phyloP scores from a whole-genome alignment of 1,284 basidiomycete species.

The Naganishia sp. region DNA sequence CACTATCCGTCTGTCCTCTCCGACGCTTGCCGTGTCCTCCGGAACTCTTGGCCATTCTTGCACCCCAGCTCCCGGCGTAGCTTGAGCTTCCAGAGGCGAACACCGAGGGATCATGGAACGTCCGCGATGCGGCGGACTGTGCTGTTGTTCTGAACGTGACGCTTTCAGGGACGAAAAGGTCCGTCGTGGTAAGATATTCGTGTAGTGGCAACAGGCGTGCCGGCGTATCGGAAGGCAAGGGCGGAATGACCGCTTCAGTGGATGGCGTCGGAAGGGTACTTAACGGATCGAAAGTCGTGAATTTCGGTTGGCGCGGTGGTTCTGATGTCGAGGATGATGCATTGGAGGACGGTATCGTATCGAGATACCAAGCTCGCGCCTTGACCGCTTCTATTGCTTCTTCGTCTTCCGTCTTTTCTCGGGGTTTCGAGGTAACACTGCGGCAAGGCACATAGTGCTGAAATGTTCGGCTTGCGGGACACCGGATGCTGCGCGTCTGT shows the following conservation, averaged over 20 bases:
- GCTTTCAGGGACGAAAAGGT: constrained; percentile 30
- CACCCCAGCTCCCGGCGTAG: constrained; percentile 9
- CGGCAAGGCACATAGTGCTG: constrained; percentile 2
- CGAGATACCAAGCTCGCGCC: constrained; percentile 34
- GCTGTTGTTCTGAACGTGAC: constrained; percentile 27
- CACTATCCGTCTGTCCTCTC: constrained; percentile 33
- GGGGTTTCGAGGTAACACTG: background rate
- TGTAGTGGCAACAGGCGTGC: constrained; percentile 28
- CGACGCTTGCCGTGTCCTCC: constrained; percentile 31
- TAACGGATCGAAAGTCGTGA: constrained; percentile 33
- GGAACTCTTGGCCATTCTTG: constrained; percentile 4
- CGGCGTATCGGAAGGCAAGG: constrained; percentile 22
- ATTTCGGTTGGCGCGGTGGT: constrained; percentile 21
- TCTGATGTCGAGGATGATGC: background rate
- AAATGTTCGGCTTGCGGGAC: background rate
- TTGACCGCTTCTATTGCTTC: constrained; percentile 24
- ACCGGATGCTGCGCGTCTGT: background rate
- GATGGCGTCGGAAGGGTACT: constrained; percentile 29
- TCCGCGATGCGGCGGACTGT: constrained; percentile 13
- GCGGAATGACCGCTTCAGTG: constrained; percentile 13
- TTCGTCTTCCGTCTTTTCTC: constrained; percentile 8
- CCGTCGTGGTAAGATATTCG: constrained; percentile 24
- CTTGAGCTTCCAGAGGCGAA: constrained; percentile 1
- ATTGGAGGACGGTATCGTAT: background rate
- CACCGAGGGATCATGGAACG: constrained; percentile 12